Base-by-base conservation (phyloP, 2,329 filamentous ascomycete genomes). In the Phaeosphaeria sp. region DNA sequence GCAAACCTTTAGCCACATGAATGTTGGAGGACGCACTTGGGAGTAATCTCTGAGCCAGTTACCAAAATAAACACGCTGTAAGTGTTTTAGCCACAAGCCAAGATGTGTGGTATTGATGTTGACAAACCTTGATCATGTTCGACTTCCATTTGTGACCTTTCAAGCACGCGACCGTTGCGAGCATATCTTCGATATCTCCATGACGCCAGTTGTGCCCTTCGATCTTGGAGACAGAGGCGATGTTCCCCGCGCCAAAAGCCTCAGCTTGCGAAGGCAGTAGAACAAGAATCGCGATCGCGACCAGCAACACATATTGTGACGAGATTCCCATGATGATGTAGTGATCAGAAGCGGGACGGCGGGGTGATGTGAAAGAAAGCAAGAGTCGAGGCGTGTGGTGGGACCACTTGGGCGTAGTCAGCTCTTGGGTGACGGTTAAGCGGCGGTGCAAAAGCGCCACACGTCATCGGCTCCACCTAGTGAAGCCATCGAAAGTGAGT, bases 111-210 rank as follows among this genome's bases (percentile, higher is more conserved):
- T 10, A 9, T 5, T 18, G n/a, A 13, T 22, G 17, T 44, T n/a
- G 13, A 20, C 55, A 46, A 59, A 75, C 73, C 68, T 79, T 80
- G 72, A 80, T 81, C 78, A 81, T 81, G 65, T 77, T 78, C 46
- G 73, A 79, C 55, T 74, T 77, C 74, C 74, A 81, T 52, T 81
- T 75, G 62, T 80, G 67, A 39, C 77, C 75, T 21, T 69, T 73
- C 54, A 81, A 65, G 64, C 78, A 82, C 11, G 81, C 80, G 43
- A 82, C 80, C 6, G 78, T 80, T 46, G 79, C 79, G 50, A 83
- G 79, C 69, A 82, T 79, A 59, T 83, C 81, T 64, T 83, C 81
- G 55, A 83, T 83, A 63, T 83, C 81, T 56, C 81, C 81, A 80
- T 83, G 81, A 49, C 81, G 79, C 80, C 80, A 83, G 66, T 83